Conservation (phyloP, 768 basidiomycete genomes). For the Gyrodon lividus region DNA sequence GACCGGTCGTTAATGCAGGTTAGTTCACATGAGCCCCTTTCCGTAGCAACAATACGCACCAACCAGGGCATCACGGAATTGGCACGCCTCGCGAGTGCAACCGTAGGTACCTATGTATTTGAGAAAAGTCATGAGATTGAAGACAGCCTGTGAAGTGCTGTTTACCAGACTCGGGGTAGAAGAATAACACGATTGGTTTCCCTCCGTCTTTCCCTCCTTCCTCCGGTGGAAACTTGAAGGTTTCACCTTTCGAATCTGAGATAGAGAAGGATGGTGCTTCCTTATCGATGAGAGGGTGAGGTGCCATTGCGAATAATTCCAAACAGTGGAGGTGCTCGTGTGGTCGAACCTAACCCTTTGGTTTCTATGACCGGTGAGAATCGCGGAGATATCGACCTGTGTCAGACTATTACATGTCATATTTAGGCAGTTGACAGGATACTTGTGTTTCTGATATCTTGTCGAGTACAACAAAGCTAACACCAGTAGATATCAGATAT, state of each 20-base stretch:
- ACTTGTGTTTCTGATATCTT: background rate
- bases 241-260: constrained; percentile 59
- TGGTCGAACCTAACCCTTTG: background rate
- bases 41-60: constrained; percentile 39
- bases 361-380: background rate
- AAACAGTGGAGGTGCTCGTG: background rate
- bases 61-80: constrained; percentile 75
- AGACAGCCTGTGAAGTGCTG: constrained; percentile 8
- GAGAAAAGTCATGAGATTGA: background rate
- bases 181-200: constrained; percentile 71
- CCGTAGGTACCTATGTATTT: constrained; percentile 57
- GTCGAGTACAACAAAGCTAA: constrained; percentile 5
- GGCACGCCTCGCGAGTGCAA: constrained; percentile 80
- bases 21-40: constrained; percentile 1
- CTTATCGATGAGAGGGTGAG: constrained; percentile 58
- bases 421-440: constrained; percentile 4
- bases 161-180: constrained; percentile 71
- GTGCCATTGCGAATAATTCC: constrained; percentile 35
- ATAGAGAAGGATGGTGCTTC: constrained; percentile 66
- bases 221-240: constrained; percentile 60
- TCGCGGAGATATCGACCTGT: background rate
- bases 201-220: constrained; percentile 35
- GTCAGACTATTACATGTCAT: background rate
- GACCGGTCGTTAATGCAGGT: background rate
- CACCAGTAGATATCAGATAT: constrained; percentile 2